Conservation (phyloP, 352 stramenopile species). For the Globisporangium nagaii region DNA sequence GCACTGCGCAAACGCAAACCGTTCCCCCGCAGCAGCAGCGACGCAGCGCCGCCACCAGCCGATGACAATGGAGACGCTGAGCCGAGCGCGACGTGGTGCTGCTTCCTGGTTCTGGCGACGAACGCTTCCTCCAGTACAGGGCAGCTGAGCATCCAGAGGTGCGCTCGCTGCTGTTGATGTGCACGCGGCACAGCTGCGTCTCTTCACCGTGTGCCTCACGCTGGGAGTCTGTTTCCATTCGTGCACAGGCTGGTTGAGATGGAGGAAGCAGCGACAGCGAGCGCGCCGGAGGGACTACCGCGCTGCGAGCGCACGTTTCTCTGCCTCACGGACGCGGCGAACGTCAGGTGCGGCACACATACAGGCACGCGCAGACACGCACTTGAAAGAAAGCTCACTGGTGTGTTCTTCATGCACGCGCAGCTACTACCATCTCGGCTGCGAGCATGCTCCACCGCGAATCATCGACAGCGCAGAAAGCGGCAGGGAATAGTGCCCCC, state of each 20-base stretch:
- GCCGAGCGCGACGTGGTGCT: constrained; percentile 13
- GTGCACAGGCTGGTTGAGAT: constrained; percentile 29
- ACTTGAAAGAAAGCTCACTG: neutral
- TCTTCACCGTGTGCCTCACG: neutral
- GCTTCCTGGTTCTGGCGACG: constrained; percentile 34
- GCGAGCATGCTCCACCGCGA: constrained; percentile 2
- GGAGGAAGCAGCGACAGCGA: constrained; percentile 22
- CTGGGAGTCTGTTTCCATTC: neutral
- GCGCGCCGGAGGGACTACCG: neutral
- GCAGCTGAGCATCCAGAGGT: constrained; percentile 38
- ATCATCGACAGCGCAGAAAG: neutral
- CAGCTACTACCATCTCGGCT: constrained; percentile 42
- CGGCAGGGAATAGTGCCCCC: neutral
- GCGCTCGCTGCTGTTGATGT: neutral
- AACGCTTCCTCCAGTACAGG: neutral
- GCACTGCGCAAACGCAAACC: constrained; percentile 38
- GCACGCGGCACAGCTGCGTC: no score
- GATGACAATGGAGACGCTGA: constrained; percentile 3
- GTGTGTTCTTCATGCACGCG: neutral
- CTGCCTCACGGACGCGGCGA: constrained; percentile 38
- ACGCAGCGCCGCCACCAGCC: neutral
- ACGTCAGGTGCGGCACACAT: constrained; percentile 34
- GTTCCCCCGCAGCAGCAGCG: constrained; percentile 26
- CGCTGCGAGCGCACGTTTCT: constrained; percentile 26
- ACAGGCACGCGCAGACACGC: neutral